Percentiles rank a stretch among this genome's conserved stretches.
phyloP scores from a whole-genome alignment of 1,139 yeast species.

The Kodamaea derodonti region DNA sequence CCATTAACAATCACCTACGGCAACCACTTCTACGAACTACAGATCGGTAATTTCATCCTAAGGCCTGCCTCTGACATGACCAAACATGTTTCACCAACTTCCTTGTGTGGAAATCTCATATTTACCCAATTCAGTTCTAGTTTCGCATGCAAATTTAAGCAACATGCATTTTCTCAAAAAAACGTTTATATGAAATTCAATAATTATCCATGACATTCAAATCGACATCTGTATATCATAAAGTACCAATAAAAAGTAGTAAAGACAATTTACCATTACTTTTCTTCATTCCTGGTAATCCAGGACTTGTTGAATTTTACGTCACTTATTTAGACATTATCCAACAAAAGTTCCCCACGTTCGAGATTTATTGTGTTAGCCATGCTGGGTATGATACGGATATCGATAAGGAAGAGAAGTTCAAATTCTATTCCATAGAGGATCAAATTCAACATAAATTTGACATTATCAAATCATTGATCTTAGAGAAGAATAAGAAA shows the following conservation, averaged over 20 bases:
- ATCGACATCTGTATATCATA: conserved; percentile 30
- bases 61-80: too few relatives aligned
- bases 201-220: too few relatives aligned
- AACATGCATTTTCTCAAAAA: too few relatives aligned
- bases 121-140: too few relatives aligned
- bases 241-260: conserved; percentile 8
- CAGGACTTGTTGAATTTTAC: conserved; percentile 61
- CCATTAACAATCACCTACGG: too few relatives aligned
- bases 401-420: conserved; percentile 5
- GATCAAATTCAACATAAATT: conserved; percentile 52
- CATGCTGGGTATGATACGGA: conserved; percentile 51
- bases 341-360: conserved; percentile 38
- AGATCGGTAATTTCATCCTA: too few relatives aligned
- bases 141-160: too few relatives aligned
- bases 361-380: conserved; percentile 51
- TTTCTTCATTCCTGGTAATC: conserved; percentile 66
- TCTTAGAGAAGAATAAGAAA: conserved; percentile 11
- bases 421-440: conserved; percentile 32
- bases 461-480: conserved; percentile 30
- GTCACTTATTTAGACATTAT: conserved; percentile 44
- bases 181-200: too few relatives aligned
- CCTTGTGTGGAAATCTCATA: too few relatives aligned
- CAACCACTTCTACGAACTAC: too few relatives aligned
- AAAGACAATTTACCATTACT: conserved; percentile 15
- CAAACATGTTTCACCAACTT: too few relatives aligned